A percentile compares a stretch with the other conserved stretches of the same genome.
Conservation (phyloP, 2,329 filamentous ascomycete genomes). For the Alternaria metachromatica region DNA sequence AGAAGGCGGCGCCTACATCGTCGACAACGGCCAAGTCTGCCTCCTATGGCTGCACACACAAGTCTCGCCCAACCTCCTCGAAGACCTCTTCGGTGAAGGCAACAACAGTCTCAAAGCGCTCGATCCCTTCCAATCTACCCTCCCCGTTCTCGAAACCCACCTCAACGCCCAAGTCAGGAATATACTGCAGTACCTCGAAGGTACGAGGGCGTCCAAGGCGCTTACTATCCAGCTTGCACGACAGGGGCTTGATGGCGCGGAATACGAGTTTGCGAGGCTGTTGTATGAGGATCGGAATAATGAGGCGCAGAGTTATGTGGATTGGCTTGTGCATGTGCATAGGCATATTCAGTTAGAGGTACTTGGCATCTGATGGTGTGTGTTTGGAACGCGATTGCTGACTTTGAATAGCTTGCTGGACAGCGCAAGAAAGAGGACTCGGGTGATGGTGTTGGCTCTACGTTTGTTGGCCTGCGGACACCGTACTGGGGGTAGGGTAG, state of each 20-base stretch:
- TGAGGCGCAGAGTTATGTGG: slow-evolving; percentile 96
- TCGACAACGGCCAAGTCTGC: slow-evolving; percentile 93
- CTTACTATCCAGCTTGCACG: slow-evolving; percentile 88
- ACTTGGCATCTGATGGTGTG: slow-evolving; percentile 22
- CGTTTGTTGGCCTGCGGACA: slow-evolving; percentile 49
- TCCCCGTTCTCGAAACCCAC: slow-evolving; percentile 88
- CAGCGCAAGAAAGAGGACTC: slow-evolving; percentile 74
- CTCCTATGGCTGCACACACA: slow-evolving; percentile 92
- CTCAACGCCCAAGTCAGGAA: slow-evolving; percentile 95
- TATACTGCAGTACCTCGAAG: slow-evolving; percentile 83
- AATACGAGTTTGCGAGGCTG: slow-evolving; percentile 93
- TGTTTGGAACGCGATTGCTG: slow-evolving; percentile 1
- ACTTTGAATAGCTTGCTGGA: slow-evolving; percentile 60
- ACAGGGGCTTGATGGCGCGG: slow-evolving; percentile 91
- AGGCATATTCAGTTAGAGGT: slow-evolving; percentile 87
- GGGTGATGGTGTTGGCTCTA: slow-evolving; percentile 37
- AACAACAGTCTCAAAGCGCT: slow-evolving; percentile 74
- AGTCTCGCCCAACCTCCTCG: slow-evolving; percentile 88
- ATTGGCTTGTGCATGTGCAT: slow-evolving; percentile 97
- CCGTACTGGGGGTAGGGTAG: slow-evolving; percentile 47
- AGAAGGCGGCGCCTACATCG: slow-evolving; percentile 89
- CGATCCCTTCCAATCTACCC: slow-evolving; percentile 78
- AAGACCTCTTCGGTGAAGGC: slow-evolving; percentile 86
- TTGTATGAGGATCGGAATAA: slow-evolving; percentile 96
- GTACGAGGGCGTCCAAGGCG: slow-evolving; percentile 82